Percentiles rank a stretch among this genome's conserved stretches.
Conservation (phyloP, 306 rosid species). For the Quercus alba region DNA sequence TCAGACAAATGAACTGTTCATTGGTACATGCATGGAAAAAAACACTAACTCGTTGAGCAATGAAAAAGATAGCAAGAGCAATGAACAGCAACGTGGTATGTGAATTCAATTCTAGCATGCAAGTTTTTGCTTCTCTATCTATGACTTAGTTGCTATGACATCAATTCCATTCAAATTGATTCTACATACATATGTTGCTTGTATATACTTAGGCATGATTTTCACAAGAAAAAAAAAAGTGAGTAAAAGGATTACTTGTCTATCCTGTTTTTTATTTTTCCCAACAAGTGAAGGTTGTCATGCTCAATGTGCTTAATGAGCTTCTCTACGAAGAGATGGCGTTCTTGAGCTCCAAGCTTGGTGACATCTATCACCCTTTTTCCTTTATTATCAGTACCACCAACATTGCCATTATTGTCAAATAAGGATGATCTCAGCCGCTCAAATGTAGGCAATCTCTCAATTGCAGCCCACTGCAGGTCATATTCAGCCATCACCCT, state of each 20-base stretch:
- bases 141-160: no score
- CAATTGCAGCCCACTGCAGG: constrained; percentile 34
- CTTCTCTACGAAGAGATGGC: constrained; percentile 34
- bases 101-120: no score
- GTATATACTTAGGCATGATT: no score
- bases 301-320: constrained; percentile 45
- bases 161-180: no score
- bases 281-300: constrained; percentile 45
- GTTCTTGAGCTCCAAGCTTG: constrained; percentile 41
- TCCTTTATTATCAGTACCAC: constrained; percentile 13
- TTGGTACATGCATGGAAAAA: background rate
- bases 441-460: constrained; percentile 39
- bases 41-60: no score
- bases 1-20: background rate
- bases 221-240: background rate
- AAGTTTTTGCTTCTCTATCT: no score
- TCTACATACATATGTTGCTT: no score
- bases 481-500: constrained; percentile 19
- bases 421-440: constrained; percentile 39
- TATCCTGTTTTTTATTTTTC: constrained; percentile 31
- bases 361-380: constrained; percentile 40
- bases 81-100: no score
- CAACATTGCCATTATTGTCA: background rate
- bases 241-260: constrained; percentile 27
- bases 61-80: no score